phyloP scores from a whole-genome alignment of 257 asterid genomes.

The Solanum chaucha region DNA sequence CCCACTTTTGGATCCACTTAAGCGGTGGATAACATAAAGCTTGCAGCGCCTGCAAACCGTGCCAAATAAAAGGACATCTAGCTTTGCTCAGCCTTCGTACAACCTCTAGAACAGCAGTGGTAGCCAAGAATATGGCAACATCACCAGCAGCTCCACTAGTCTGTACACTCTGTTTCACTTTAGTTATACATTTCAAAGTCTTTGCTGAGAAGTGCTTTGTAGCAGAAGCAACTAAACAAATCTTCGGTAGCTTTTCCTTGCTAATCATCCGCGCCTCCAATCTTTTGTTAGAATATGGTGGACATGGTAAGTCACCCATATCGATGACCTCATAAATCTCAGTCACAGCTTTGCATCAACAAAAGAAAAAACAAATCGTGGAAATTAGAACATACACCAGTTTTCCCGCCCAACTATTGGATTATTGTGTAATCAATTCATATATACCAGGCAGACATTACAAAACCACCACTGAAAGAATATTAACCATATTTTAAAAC shows the following conservation, averaged over 20 bases:
- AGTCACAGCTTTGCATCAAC: conserved; percentile 1
- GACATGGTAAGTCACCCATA: conserved; percentile 10
- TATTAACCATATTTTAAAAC: background rate
- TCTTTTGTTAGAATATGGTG: conserved; percentile 3
- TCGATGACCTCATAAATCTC: background rate
- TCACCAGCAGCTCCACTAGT: conserved; percentile 18
- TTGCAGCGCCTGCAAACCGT: conserved; percentile 33
- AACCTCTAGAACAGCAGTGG: conserved; percentile 27
- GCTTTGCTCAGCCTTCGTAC: conserved; percentile 33
- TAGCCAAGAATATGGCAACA: conserved; percentile 14
- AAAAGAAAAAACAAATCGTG: background rate
- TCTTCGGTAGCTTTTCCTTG: conserved; percentile 9
- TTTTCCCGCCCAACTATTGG: background rate
- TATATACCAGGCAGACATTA: background rate
- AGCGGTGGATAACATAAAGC: conserved; percentile 23
- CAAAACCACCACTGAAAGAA: background rate
- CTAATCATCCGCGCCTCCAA: conserved; percentile 9
- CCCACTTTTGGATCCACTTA: conserved; percentile 37
- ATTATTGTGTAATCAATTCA: background rate
- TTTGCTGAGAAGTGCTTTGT: conserved; percentile 21
- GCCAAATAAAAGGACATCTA: conserved; percentile 34
- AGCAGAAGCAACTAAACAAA: conserved; percentile 15
- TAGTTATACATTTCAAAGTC: conserved; percentile 17
- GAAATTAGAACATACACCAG: background rate
- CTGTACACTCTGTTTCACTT: conserved; percentile 10